Evolutionary conservation across 805 yeast species (phyloP).

Genomic region (Hagleromyces aurorensis): DNA sequence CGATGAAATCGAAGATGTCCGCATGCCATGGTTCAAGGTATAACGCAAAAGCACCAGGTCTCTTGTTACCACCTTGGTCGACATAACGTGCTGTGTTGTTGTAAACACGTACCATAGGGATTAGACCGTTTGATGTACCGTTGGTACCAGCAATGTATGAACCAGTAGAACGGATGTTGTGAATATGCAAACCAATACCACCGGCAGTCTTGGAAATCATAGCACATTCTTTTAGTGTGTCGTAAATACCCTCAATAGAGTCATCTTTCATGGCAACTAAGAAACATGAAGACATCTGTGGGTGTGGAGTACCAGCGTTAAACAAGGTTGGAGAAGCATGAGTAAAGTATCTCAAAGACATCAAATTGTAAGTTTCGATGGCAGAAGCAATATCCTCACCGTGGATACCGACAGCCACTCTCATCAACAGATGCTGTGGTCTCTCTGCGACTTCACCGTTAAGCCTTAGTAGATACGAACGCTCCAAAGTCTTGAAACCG

Average conservation of each 20-base stretch:
- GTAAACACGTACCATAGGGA: conserved; percentile 94
- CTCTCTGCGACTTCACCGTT: conserved; percentile 72
- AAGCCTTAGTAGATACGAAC: conserved; percentile 68
- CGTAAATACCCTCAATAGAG: conserved; percentile 91
- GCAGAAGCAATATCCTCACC: conserved; percentile 56
- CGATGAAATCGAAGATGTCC: conserved; percentile 80
- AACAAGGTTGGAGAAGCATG: conserved; percentile 95
- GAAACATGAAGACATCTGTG: conserved; percentile 89
- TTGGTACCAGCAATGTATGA: conserved; percentile 85
- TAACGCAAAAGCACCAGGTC: conserved; percentile 96
- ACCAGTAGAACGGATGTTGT: conserved; percentile 80
- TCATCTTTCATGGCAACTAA: conserved; percentile 87
- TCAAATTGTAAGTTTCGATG: conserved; percentile 74
- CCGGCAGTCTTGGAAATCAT: conserved; percentile 92
- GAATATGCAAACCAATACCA: conserved; percentile 87
- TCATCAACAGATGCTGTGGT: conserved; percentile 83
- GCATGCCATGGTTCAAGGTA: conserved; percentile 97
- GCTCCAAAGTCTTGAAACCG: conserved; percentile 87
- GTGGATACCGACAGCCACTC: conserved; percentile 91
- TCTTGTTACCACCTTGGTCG: conserved; percentile 96
- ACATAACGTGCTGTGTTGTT: conserved; percentile 95
- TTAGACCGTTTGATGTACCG: conserved; percentile 86
- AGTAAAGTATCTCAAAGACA: conserved; percentile 82
- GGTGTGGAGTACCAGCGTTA: conserved; percentile 83
- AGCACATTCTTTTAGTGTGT: conserved; percentile 82